A percentile compares a stretch with the other conserved stretches of the same genome.
These are phyloP conservation scores for Anisogramma anomala DNA, from an alignment of 2,329 filamentous ascomycete genomes.

Conservation along the genomic window DNA sequence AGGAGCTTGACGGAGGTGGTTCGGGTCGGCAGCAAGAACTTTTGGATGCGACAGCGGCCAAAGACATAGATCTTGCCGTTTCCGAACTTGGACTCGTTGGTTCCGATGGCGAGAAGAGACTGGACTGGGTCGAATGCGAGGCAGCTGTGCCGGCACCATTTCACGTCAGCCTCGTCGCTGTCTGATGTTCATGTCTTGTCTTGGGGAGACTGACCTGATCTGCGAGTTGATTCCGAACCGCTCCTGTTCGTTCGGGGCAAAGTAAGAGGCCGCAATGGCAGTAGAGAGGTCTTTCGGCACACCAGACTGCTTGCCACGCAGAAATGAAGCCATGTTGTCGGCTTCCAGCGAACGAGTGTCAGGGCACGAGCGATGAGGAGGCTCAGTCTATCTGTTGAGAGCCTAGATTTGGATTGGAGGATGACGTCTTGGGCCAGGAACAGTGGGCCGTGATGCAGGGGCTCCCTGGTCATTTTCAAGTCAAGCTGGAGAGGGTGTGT, in stretches of 20 bases:
- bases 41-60: constrained; percentile 69
- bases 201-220: constrained; percentile 39
- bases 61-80: constrained; percentile 81
- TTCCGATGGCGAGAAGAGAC: constrained; percentile 84
- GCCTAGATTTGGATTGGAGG: too few species aligned
- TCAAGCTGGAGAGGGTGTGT: too few species aligned
- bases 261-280: constrained; percentile 64
- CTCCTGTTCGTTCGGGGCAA: constrained; percentile 71
- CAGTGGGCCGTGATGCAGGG: too few species aligned
- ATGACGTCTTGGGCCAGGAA: too few species aligned
- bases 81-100: constrained; percentile 75
- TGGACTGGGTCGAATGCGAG: constrained; percentile 89
- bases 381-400: too few species aligned
- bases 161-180: background rate
- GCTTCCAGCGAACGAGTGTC: too few species aligned
- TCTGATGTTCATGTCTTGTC: background rate
- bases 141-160: constrained; percentile 40
- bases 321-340: constrained; percentile 63
- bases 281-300: constrained; percentile 84
- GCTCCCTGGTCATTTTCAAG: too few species aligned
- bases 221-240: constrained; percentile 75
- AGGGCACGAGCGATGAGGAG: too few species aligned
- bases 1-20: constrained; percentile 64
- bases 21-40: constrained; percentile 58
- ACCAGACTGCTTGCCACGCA: constrained; percentile 86